These are phyloP conservation scores for Tieghemiomyces parasiticus DNA, from an alignment of 192 early-diverging fungal species.

Conservation along the genomic window DNA sequence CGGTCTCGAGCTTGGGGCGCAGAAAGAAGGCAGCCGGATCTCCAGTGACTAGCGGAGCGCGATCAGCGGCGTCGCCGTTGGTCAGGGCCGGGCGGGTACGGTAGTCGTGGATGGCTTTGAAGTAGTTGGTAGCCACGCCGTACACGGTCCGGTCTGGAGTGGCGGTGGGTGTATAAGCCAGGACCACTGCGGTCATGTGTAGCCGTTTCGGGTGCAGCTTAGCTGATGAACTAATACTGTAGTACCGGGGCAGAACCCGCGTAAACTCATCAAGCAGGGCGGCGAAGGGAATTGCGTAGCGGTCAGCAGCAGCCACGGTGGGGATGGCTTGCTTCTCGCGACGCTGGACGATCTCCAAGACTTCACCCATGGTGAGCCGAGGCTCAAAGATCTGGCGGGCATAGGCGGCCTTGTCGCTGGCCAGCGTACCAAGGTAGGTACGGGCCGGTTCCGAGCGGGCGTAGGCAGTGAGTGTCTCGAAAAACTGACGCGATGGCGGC, in stretches of 20 bases:
- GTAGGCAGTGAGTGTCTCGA: conserved; percentile 42
- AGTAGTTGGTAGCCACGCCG: conserved; percentile 82
- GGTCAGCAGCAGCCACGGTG: conserved; percentile 18
- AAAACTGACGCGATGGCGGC: conserved; percentile 50
- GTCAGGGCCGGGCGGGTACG: conserved; percentile 13
- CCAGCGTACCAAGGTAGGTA: conserved; percentile 33
- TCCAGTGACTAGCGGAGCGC: conserved; percentile 5
- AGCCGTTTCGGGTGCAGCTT: conserved; percentile 59
- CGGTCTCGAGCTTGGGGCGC: conserved; percentile 6
- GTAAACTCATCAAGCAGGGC: conserved; percentile 69
- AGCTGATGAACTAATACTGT: conserved; percentile 91
- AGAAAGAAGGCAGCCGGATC: neutral
- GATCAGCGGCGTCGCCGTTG: conserved; percentile 12
- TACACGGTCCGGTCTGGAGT: conserved; percentile 36
- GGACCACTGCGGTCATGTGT: conserved; percentile 75
- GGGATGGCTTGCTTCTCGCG: conserved; percentile 22
- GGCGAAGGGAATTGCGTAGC: conserved; percentile 55
- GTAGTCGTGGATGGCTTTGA: conserved; percentile 50
- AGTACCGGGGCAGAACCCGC: conserved; percentile 78
- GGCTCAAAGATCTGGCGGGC: conserved; percentile 37
- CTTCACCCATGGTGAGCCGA: conserved; percentile 54
- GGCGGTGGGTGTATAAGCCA: conserved; percentile 53
- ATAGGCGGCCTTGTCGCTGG: conserved; percentile 54
- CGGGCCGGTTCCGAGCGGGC: conserved; percentile 37
- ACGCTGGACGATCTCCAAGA: conserved; percentile 51